Base-by-base conservation (phyloP, 73 alveolate species). In the Uronychia setigera region DNA sequence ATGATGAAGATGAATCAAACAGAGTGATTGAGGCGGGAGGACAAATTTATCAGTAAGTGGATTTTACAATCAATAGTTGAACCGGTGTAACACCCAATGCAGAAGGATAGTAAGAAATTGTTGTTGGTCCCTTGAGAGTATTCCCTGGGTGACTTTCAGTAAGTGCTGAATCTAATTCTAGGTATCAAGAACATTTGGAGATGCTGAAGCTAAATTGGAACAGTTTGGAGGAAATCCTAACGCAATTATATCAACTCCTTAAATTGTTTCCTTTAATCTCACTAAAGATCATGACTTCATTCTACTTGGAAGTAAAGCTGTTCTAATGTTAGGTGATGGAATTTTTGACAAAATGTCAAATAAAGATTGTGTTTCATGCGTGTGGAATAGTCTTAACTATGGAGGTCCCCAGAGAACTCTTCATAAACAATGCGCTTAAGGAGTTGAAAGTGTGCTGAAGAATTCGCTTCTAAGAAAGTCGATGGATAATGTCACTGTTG, bases 401-500 rank as follows among this genome's bases (percentile, higher is more conserved):
- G 82, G 34, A 33, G 82, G 82, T 34, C 74, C 86, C 83, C 58
- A 59, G 59, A 92, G 60, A 26, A 67, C 93, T 78, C 92, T 97
- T 59, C 99, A 98, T 88, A 84, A 89, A 74, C 93, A 93, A 82
- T 96, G 98, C 31, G 99, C 99, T 1, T 80, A 90, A 67, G 98
- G 98, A 29, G 99, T 98, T 74, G 99, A 98, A 84, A 92, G 89
- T 79, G 92, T 98, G 25, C 82, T 98, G 9, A 97, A 97, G 79
- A 92, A 96, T 60, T 89, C 99, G 0, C 90, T 98, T 77, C 97
- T 85, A 35, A 92, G 98, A 80, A 92, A 95, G 90, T 91, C 99
- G 30, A 83, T 98, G 80, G 99, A 98, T 86, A 98, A 98, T 88
- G 98, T 98, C 27, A 98, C 99, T 19, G 97, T 95, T 33, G 98